phyloP scores from a whole-genome alignment of 495 filamentous ascomycete genomes.

The Penicilliopsis zonata region DNA sequence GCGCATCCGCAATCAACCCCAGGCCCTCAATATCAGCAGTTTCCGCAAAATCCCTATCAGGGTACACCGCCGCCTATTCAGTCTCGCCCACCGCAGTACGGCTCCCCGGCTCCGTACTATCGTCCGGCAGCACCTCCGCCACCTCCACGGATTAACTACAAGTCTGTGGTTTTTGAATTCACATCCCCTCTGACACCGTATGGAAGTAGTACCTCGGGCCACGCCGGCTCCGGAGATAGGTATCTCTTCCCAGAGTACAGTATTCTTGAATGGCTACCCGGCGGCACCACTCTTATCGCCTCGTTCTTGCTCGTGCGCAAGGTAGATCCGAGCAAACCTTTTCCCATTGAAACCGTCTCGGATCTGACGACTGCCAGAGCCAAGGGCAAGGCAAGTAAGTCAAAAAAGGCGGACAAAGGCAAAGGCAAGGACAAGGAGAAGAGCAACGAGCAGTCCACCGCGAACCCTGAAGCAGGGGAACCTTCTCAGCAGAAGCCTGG shows the following conservation, averaged over 20 bases:
- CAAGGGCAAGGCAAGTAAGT: conserved; percentile 24
- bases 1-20: conserved; percentile 9
- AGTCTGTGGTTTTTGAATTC: conserved; percentile 77
- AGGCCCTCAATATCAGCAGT: conserved; percentile 16
- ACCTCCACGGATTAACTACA: conserved; percentile 43
- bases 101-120: conserved; percentile 23
- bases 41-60: conserved; percentile 23
- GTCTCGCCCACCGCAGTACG: conserved; percentile 24
- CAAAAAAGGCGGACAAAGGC: conserved; percentile 23
- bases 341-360: conserved; percentile 22
- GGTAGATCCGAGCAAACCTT: conserved; percentile 32
- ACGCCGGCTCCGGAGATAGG: conserved; percentile 65
- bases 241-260: conserved; percentile 82
- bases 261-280: conserved; percentile 60
- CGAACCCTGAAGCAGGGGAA: conserved; percentile 3
- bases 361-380: conserved; percentile 14
- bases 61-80: conserved; percentile 22
- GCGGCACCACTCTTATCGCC: conserved; percentile 33
- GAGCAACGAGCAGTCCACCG: conserved; percentile 1
- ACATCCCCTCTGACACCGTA: conserved; percentile 36
- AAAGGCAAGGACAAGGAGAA: conserved; percentile 18
- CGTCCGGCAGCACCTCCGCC: conserved; percentile 19
- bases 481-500: conserved; percentile 9
- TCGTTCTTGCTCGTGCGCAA: conserved; percentile 40
- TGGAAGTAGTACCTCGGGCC: conserved; percentile 41